Percentiles rank a stretch among this genome's conserved stretches.
These are phyloP conservation scores for Tulasnella sp. DNA, from an alignment of 768 basidiomycete genomes.

Conservation along the genomic window DNA sequence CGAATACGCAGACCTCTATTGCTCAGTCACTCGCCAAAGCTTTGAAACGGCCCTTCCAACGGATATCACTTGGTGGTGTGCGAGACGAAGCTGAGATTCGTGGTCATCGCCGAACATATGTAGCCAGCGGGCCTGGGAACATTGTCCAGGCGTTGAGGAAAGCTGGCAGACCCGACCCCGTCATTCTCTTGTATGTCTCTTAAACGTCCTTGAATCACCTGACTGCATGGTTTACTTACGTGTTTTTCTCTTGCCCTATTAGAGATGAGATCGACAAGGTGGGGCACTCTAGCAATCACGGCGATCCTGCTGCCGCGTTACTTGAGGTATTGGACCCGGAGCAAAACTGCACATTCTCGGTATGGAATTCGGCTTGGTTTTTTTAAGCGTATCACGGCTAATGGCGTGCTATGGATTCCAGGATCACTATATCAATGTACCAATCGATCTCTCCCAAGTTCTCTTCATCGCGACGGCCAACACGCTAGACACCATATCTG, in stretches of 20 bases:
- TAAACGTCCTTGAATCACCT: no score
- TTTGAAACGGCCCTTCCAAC: constrained; percentile 75
- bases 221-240: no score
- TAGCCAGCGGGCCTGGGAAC: constrained; percentile 75
- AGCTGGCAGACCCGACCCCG: constrained; percentile 68
- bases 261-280: constrained; percentile 83
- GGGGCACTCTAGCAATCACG: constrained; percentile 70
- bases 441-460: constrained; percentile 78
- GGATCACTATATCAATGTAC: constrained; percentile 89
- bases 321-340: constrained; percentile 92
- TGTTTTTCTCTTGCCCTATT: background rate
- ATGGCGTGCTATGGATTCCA: no score
- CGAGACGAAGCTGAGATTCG: constrained; percentile 84
- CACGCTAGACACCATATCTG: constrained; percentile 76
- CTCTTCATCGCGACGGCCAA: constrained; percentile 93
- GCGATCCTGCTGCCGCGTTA: constrained; percentile 83
- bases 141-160: constrained; percentile 82
- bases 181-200: constrained; percentile 51
- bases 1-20: constrained; percentile 79
- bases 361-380: background rate
- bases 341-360: constrained; percentile 54
- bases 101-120: constrained; percentile 71
- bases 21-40: constrained; percentile 82
- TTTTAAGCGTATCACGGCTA: no score
- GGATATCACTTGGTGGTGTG: constrained; percentile 86